phyloP scores from a whole-genome alignment of 768 basidiomycete genomes.

The Lactarius evosmus region DNA sequence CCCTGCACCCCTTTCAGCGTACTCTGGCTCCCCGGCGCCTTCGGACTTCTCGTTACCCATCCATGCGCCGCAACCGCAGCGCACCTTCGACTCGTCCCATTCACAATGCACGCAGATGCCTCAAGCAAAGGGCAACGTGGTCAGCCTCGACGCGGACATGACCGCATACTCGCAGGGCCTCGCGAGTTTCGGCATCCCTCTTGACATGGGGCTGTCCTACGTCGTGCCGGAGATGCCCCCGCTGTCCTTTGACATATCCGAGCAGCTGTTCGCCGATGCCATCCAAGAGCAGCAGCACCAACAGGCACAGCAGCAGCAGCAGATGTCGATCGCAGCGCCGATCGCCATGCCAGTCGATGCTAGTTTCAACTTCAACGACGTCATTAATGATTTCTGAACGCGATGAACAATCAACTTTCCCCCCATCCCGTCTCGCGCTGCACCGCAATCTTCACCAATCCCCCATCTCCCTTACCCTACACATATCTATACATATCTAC shows the following conservation, averaged over 20 bases:
- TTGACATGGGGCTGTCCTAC: slow-evolving; percentile 26
- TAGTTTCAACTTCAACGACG: slow-evolving; percentile 27
- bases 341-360: slow-evolving; percentile 13
- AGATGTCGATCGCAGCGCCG: slow-evolving; percentile 15
- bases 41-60: slow-evolving; percentile 26
- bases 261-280: slow-evolving; percentile 17
- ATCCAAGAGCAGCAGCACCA: slow-evolving; percentile 13
- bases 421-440: not conserved
- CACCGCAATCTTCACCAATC: not conserved
- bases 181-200: slow-evolving; percentile 20
- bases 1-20: slow-evolving; percentile 24
- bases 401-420: slow-evolving; percentile 1
- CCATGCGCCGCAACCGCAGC: slow-evolving; percentile 25
- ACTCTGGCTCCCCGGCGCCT: slow-evolving; percentile 26
- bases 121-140: not conserved
- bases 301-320: slow-evolving; percentile 4
- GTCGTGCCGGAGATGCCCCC: slow-evolving; percentile 20
- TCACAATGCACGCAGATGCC: not conserved
- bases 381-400: slow-evolving; percentile 26
- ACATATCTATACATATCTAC: slow-evolving; percentile 11
- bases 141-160: slow-evolving; percentile 18
- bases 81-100: slow-evolving; percentile 14
- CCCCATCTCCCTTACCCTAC: not conserved
- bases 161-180: slow-evolving; percentile 25
- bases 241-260: slow-evolving; percentile 21